Percentiles rank a stretch among this genome's conserved stretches.
Evolutionary conservation across 73 alveolate species (phyloP).

Genomic region (Effrenium voratum): DNA sequence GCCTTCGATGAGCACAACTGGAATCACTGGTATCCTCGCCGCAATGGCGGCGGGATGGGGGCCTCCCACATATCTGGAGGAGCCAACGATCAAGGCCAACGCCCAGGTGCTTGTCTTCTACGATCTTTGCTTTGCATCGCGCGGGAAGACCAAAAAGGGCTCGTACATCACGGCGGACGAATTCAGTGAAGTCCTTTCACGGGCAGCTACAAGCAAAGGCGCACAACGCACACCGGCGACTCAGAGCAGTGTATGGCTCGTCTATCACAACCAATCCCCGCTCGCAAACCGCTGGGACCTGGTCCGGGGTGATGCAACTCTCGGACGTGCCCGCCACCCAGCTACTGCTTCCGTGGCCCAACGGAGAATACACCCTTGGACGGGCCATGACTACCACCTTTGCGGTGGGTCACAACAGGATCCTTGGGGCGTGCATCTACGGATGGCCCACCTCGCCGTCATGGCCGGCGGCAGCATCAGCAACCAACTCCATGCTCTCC

Average conservation of each 20-base stretch:
- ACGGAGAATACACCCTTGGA: neutral
- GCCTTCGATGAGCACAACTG: too few species aligned
- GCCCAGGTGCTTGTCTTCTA: too few species aligned
- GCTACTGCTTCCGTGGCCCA: neutral
- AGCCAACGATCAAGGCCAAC: too few species aligned
- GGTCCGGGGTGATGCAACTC: neutral
- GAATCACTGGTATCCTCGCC: too few species aligned
- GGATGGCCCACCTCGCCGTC: neutral
- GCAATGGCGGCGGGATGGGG: too few species aligned
- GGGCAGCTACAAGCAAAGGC: neutral
- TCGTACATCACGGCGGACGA: too few species aligned
- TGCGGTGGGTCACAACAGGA: neutral
- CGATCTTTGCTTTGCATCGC: too few species aligned
- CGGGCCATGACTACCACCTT: neutral
- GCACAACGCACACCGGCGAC: neutral
- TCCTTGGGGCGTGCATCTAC: neutral
- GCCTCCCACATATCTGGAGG: too few species aligned
- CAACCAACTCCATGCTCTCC: neutral
- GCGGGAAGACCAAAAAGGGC: too few species aligned
- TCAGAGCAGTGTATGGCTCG: neutral
- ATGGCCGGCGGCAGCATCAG: neutral
- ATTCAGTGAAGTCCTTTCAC: too few species aligned
- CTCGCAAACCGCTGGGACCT: neutral
- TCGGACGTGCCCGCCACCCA: neutral
- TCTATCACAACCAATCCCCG: neutral